Base-by-base conservation (phyloP, 2,329 filamentous ascomycete species). In the Fusarium domesticum region DNA sequence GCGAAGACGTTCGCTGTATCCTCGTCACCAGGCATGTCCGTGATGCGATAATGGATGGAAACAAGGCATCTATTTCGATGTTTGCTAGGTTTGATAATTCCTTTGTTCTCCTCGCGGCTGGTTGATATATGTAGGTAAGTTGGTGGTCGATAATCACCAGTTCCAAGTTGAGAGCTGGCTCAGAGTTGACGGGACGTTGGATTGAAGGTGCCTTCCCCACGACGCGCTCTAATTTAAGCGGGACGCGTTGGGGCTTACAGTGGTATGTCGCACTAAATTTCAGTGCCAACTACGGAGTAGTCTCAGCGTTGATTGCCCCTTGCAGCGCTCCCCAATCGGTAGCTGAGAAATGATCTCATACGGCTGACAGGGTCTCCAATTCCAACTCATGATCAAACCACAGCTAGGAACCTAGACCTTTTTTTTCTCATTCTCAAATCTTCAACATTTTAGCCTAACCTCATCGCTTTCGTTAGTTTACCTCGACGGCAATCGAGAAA, bases 1-100 rank as follows among this genome's bases (percentile, higher is more conserved):
- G 77, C 75, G 59, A 88, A 88, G 23, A 83, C 74, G 59, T 84
- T 67, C 37, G 76, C 71, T 42, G 66, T 60, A 32, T 74, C 69
- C 47, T 72, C 64, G 41, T 73, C 63, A 48, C 69, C 46, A 48
- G 51, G 52, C 64, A 68, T 68, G 47, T 45, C 60, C 18, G 8
- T 23, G 41, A 23, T 42, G 14, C n/a, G n/a, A 10, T 16, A 30
- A 43, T 14, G 43, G 18, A 18, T n/a, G 16, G n/a, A 40, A 25
- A 28, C 18, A 37, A 35, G 43, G 45, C 51, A 60, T 57, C 28
- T 37, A 44, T 35, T 32, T 15, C 23, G 35, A 23, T 20, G 33
- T 11, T 19, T 37, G 33, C 36, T 46, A 30, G 33, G 37, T 39
- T 31, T 34, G 15, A 25, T 37, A 34, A 41, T 31, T 32, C n/a